Evolutionary conservation across 768 basidiomycete species (phyloP).

Genomic region (Cystofilobasidium macerans): DNA sequence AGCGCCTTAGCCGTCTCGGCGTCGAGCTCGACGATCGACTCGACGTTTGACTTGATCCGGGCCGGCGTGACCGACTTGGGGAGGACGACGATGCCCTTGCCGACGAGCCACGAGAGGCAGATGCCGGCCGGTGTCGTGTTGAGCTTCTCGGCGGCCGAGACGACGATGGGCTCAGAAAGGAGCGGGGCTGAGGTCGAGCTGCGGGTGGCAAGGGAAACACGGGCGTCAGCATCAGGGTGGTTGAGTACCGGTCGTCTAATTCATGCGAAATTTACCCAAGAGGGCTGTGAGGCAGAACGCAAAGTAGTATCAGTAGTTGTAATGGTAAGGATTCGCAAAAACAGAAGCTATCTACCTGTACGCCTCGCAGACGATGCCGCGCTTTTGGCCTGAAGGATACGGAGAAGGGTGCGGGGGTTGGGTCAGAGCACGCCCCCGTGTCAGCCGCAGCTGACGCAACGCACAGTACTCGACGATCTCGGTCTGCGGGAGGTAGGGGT

Average conservation of each 20-base stretch:
- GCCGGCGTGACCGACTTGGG: constrained; percentile 9
- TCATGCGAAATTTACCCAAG: too few species aligned
- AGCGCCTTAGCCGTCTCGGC: constrained; percentile 1
- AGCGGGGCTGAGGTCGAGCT: constrained; percentile 56
- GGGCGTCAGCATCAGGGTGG: too few species aligned
- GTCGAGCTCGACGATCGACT: background rate
- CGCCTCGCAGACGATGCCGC: constrained; percentile 10
- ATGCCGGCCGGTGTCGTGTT: constrained; percentile 35
- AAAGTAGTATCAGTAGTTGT: too few species aligned
- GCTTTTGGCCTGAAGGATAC: background rate
- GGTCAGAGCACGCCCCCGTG: too few species aligned
- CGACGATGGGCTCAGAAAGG: constrained; percentile 48
- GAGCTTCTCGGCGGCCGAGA: constrained; percentile 54
- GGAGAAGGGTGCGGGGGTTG: background rate
- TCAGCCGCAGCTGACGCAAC: constrained; percentile 40
- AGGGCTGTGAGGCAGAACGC: too few species aligned
- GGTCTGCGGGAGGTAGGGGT: constrained; percentile 64
- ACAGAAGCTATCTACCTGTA: constrained; percentile 13
- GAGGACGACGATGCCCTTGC: constrained; percentile 11
- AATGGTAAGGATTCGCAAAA: too few species aligned
- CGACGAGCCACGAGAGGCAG: constrained; percentile 9
- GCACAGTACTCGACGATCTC: constrained; percentile 61
- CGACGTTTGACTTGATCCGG: constrained; percentile 4
- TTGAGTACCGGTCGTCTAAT: too few species aligned
- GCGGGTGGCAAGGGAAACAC: too few species aligned